phyloP scores from a whole-genome alignment of 768 basidiomycete species.

The Cystofilobasidium capitatum region DNA sequence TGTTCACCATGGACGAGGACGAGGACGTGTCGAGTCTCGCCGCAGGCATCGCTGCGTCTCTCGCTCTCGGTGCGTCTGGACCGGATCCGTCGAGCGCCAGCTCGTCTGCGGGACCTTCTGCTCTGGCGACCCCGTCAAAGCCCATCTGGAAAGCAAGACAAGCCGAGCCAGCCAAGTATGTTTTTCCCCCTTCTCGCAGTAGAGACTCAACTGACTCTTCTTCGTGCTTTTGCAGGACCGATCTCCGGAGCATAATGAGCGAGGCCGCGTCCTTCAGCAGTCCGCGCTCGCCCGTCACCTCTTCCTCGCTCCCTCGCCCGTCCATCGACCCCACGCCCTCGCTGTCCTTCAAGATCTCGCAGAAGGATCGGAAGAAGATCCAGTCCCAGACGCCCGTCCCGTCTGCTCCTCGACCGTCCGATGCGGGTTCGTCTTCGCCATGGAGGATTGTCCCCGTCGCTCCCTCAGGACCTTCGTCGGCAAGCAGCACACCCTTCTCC shows the following conservation, averaged over 20 bases:
- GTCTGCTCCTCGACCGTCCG: conserved; percentile 3
- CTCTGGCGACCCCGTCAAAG: conserved; percentile 36
- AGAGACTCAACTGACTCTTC: conserved; percentile 11
- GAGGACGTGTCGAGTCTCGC: conserved; percentile 34
- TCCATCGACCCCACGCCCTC: conserved; percentile 7
- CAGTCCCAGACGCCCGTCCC: conserved; percentile 14
- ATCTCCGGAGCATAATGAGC: conserved; percentile 78
- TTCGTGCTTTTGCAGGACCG: conserved; percentile 47
- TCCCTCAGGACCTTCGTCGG: not conserved
- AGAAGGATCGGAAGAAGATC: conserved; percentile 26
- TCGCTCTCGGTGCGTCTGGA: conserved; percentile 36
- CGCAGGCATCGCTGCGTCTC: conserved; percentile 28
- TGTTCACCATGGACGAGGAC: conserved; percentile 82
- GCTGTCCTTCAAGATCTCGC: conserved; percentile 26
- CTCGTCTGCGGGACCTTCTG: conserved; percentile 25
- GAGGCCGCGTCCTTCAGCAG: conserved; percentile 35
- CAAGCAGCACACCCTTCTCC: conserved; percentile 5
- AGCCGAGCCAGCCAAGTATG: conserved; percentile 37
- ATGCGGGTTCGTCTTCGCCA: conserved; percentile 11
- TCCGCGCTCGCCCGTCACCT: not conserved
- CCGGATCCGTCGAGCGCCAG: conserved; percentile 37
- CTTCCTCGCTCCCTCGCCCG: conserved; percentile 1
- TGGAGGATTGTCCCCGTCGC: not conserved
- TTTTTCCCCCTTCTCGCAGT: conserved; percentile 2
- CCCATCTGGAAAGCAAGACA: conserved; percentile 28